Base-by-base conservation (phyloP, 768 basidiomycete genomes). In the Leucocoprinus leucothites region DNA sequence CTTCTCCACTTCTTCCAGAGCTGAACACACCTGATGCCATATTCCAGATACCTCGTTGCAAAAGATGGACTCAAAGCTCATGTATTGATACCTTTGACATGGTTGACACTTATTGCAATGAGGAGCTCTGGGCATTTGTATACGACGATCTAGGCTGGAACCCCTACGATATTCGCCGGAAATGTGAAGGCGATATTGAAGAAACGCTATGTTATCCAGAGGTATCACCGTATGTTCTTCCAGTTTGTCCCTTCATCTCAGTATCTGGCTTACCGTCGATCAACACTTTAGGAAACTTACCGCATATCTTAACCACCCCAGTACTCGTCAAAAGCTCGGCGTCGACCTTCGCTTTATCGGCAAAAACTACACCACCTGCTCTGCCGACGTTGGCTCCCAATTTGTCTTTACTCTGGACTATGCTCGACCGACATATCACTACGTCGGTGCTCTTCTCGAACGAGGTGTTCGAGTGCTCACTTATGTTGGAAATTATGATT, bases 401-500 rank as follows among this genome's bases (percentile, higher is more conserved):
- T 41, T 41, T 41, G 4, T 41, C 40, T 4, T 5, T 8, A 16
- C 6, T 9, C 66, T 77, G 35, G 87, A 88, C 60, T 48, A 58
- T 11, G 60, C 64, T 28, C 74, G 74, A 35, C 73, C 77, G 46
- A 74, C 82, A 48, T 69, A 81, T 62, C 65, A 81, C 67, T 82
- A 88, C 67, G 75, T 89, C 58, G 76, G 81, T 2, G 79, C 76
- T 0, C 77, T 92, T 38, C 80, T 93, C 14, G 89, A 92, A 57
- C 81, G 86, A 19, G 84, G 83, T 0, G 71, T 94, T 18, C 77
- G 80, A 2, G 80, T 86, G 16, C 75, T 93, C 34, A 81, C 86
- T 51, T 90, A 88, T 60, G 84, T 82, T 1, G 87, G 87, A 8
- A 75, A 75, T 31, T 83, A 86, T 53, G 87, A 89, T 60, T 88